Evolutionary conservation across 176 grass and related monocot genomes (phyloP).

Genomic region (Cenchrus fungigraminus): DNA sequence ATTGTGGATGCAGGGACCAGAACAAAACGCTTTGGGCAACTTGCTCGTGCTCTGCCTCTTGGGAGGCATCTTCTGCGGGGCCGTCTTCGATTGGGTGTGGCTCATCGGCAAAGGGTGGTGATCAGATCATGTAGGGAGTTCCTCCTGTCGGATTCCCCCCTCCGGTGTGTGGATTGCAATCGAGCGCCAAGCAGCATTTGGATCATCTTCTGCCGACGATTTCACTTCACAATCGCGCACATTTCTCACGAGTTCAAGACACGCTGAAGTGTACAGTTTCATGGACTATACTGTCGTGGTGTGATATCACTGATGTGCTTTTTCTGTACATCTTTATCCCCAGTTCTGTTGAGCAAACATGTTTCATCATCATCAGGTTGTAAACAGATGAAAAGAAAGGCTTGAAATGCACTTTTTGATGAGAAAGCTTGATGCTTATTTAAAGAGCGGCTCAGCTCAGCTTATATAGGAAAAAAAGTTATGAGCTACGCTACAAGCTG

Average conservation of each 20-base stretch:
- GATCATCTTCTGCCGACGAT: background rate
- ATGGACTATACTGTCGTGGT: background rate
- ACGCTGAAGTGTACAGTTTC: background rate
- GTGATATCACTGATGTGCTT: background rate
- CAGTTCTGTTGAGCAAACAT: background rate
- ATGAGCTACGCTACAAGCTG: background rate
- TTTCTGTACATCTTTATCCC: background rate
- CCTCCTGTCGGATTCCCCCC: background rate
- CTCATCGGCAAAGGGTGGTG: slow-evolving; percentile 83
- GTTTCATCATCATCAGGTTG: background rate
- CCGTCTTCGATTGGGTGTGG: slow-evolving; percentile 66
- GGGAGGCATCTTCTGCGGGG: slow-evolving; percentile 59
- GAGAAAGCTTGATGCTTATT: background rate
- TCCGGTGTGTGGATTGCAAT: background rate
- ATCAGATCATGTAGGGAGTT: slow-evolving; percentile 11
- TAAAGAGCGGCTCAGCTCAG: slow-evolving; percentile 6
- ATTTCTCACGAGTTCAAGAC: background rate
- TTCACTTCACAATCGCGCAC: background rate
- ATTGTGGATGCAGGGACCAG: slow-evolving; percentile 55
- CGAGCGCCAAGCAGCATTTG: background rate
- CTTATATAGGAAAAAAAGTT: background rate
- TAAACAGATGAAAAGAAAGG: background rate
- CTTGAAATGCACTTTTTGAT: background rate
- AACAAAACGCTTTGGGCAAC: slow-evolving; percentile 83
- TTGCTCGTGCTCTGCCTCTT: slow-evolving; percentile 59